phyloP scores from a whole-genome alignment of 768 basidiomycete genomes.

The Thelephora ganbajun region DNA sequence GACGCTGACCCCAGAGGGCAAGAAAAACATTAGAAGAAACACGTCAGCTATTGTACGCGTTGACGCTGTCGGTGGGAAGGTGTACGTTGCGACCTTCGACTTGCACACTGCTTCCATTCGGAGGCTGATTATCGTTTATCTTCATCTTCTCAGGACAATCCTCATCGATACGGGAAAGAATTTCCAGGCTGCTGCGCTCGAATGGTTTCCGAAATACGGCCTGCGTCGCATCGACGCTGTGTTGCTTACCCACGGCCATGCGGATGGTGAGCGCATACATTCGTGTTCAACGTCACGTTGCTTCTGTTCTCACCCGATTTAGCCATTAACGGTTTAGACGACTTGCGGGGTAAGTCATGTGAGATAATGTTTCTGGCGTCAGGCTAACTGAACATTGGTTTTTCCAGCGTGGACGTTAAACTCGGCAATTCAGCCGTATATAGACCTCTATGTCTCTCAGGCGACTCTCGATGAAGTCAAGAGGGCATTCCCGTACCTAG shows the following conservation, averaged over 20 bases:
- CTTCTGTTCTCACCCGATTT: not conserved
- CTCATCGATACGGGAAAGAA: conserved; percentile 82
- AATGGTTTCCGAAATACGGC: conserved; percentile 59
- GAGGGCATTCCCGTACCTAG: conserved; percentile 66
- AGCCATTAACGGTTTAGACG: conserved; percentile 87
- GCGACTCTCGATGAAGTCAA: conserved; percentile 54
- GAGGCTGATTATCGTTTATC: not conserved
- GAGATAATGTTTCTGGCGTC: not conserved
- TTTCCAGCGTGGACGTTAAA: conserved; percentile 58
- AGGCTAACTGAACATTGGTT: not conserved
- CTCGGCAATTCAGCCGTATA: conserved; percentile 48
- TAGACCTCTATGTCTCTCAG: conserved; percentile 62
- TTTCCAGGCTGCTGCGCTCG: conserved; percentile 43
- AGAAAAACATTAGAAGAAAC: conserved; percentile 74
- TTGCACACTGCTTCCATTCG: conserved; percentile 3
- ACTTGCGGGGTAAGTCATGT: conserved; percentile 50
- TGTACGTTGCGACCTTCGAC: conserved; percentile 27
- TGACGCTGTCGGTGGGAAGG: conserved; percentile 23
- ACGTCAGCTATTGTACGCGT: conserved; percentile 58
- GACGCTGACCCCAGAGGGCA: conserved; percentile 52
- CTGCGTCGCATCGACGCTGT: conserved; percentile 62
- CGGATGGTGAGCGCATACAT: conserved; percentile 38
- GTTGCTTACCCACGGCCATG: conserved; percentile 80
- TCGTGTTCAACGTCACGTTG: not conserved
- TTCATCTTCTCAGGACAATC: conserved; percentile 38